Base-by-base conservation (phyloP, 2,329 filamentous ascomycete species). In the Salinomyces thailandicus region DNA sequence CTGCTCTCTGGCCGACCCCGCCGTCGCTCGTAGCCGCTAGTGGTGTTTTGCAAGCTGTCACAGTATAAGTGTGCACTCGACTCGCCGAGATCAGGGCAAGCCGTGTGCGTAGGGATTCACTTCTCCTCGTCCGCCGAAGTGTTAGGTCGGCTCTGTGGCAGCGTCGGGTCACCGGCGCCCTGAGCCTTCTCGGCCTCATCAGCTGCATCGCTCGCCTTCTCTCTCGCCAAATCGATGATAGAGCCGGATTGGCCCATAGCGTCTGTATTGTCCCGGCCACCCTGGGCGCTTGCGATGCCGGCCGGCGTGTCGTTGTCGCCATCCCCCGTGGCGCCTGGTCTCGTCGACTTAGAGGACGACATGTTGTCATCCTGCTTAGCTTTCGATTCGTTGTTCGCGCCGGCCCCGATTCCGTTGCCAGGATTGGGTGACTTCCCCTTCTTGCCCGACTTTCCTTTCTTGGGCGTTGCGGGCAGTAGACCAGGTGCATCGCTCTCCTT, bases 181-280 rank as follows among this genome's bases (percentile, higher is more conserved):
- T 18, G 19, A 16, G 35, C 22, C 17, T 36, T 36, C 16, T 34
- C 19, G 9, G 18, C 34, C 22, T 42, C 37, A 17, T 41, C 18
- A 9, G 15, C 33, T 13, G 39, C 39, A 5, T 47, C 35, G 18
- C 46, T 30, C n/a, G 40, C 45, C 26, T 44, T 41, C 39, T 54
- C 39, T 33, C 44, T 41, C 24, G 37, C 38, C 37, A 50, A 33
- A 20, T 54, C 48, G 34, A 54, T 44, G 37, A 50, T 45, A 3
- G 45, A 46, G 20, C 51, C 51, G 18, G 42, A 47, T 33, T 50
- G 48, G 33, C 50, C 50, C 51, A 54, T 54, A 12, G 51, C 50
- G 39, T 54, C 51, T 8, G 48, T 49, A 27, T 50, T 46, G 3
- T 50, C 41, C 22, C n/a, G 9, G 5, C 46, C 35, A 18, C 33